A percentile compares a stretch with the other conserved stretches of the same genome.
Conservation (phyloP, 768 basidiomycete species). For the Russula abietina region DNA sequence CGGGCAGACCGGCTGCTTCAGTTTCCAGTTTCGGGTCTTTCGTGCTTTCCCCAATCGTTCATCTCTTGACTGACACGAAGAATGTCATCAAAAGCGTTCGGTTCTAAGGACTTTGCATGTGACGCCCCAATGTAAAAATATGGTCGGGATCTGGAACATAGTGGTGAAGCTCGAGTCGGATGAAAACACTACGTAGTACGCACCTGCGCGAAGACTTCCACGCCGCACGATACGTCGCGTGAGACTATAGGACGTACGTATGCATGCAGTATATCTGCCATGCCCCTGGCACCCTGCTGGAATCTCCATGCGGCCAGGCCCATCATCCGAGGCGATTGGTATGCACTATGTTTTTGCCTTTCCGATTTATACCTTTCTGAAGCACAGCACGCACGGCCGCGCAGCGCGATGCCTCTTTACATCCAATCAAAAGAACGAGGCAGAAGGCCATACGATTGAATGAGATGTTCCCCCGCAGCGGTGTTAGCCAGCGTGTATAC, state of each 20-base stretch:
- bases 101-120: too few relatives aligned
- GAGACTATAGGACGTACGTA: constrained; percentile 35
- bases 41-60: constrained; percentile 36
- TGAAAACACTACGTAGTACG: too few relatives aligned
- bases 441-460: too few relatives aligned
- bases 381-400: constrained; percentile 27
- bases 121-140: too few relatives aligned
- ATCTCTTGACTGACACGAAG: too few relatives aligned
- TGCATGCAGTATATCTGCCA: constrained; percentile 55
- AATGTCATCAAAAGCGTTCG: too few relatives aligned
- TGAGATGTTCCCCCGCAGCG: too few relatives aligned
- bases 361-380: constrained; percentile 43
- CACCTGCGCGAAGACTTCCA: constrained; percentile 70
- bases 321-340: constrained; percentile 57
- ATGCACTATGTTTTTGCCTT: constrained; percentile 56
- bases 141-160: too few relatives aligned
- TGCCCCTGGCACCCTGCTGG: constrained; percentile 57
- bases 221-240: constrained; percentile 59
- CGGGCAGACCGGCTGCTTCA: constrained; percentile 66
- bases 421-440: too few relatives aligned
- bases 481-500: too few relatives aligned
- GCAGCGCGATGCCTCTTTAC: too few relatives aligned
- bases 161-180: too few relatives aligned
- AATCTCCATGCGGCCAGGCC: constrained; percentile 44
- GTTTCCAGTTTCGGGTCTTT: constrained; percentile 32